Conservation (phyloP, 495 filamentous ascomycete genomes). For the Penicillium turbatum region DNA sequence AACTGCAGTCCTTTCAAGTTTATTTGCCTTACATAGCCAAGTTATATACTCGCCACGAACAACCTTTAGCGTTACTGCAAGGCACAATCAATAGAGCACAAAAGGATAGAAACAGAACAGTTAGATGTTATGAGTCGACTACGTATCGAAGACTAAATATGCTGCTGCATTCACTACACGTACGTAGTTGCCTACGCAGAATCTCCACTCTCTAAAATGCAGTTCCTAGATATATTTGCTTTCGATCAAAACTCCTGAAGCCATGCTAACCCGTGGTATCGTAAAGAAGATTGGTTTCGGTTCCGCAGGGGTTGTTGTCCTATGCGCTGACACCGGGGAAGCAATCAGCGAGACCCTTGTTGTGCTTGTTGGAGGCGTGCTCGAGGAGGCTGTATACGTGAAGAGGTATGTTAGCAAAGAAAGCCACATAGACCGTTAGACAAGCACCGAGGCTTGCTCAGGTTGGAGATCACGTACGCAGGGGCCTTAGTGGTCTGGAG, state of each 20-base stretch:
- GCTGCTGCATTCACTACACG: neutral
- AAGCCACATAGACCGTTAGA: neutral
- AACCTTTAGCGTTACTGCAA: too few species aligned
- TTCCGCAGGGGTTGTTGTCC: neutral
- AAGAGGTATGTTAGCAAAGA: constrained; percentile 4
- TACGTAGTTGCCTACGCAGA: neutral
- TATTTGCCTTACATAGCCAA: too few species aligned
- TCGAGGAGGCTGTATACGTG: constrained; percentile 21
- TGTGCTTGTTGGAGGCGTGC: constrained; percentile 31
- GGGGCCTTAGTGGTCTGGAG: constrained; percentile 30
- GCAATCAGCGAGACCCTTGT: constrained; percentile 25
- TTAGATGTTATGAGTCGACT: too few species aligned
- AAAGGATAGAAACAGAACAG: too few species aligned
- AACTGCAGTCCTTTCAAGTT: too few species aligned
- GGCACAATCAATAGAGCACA: too few species aligned
- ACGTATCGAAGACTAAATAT: neutral
- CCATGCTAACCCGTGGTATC: constrained; percentile 14
- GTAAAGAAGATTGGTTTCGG: constrained; percentile 1
- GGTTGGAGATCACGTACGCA: constrained; percentile 16
- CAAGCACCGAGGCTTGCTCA: neutral
- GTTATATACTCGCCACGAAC: too few species aligned
- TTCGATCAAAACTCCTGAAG: constrained; percentile 13
- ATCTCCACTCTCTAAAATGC: neutral
- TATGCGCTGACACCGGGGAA: constrained; percentile 23
- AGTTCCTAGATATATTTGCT: constrained; percentile 1